These are phyloP conservation scores for Botrytis elliptica DNA, from an alignment of 2,329 filamentous ascomycete genomes.

Conservation along the genomic window DNA sequence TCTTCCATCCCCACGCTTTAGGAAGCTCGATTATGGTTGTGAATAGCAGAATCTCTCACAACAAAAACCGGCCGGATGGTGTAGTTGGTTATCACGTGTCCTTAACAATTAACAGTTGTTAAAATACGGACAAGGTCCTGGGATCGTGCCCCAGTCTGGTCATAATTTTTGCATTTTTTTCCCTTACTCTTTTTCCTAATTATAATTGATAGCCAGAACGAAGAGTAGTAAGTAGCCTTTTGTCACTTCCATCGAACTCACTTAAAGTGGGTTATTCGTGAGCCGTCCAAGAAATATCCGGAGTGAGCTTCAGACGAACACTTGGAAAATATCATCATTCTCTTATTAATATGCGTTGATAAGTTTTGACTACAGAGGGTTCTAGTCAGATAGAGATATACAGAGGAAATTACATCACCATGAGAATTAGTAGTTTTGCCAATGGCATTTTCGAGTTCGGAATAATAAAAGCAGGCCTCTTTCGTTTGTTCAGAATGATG, in stretches of 20 bases:
- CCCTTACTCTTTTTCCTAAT: too few relatives aligned
- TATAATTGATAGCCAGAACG: too few relatives aligned
- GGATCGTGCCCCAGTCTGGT: slow-evolving; percentile 18
- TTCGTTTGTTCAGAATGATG: not conserved
- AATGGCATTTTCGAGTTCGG: not conserved
- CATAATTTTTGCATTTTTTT: not conserved
- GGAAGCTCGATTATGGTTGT: not conserved
- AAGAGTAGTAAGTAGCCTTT: not conserved
- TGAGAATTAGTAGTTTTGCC: not conserved
- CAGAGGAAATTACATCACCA: not conserved
- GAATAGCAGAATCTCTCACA: accelerated
- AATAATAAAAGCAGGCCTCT: not conserved
- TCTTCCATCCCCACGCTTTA: not conserved
- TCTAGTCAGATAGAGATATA: not conserved
- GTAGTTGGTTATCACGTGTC: slow-evolving; percentile 20
- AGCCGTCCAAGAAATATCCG: not conserved
- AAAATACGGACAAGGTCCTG: slow-evolving; percentile 18
- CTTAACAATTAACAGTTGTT: slow-evolving; percentile 11
- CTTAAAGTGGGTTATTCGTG: not conserved
- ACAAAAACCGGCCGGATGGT: slow-evolving; percentile 14
- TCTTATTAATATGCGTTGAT: not conserved
- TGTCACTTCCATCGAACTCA: not conserved
- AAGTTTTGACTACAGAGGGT: not conserved
- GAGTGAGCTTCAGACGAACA: not conserved
- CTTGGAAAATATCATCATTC: not conserved